Percentiles rank a stretch among this genome's conserved stretches.
phyloP scores from a whole-genome alignment of 352 stramenopile genomes.

The Phytophthora pinifolia region DNA sequence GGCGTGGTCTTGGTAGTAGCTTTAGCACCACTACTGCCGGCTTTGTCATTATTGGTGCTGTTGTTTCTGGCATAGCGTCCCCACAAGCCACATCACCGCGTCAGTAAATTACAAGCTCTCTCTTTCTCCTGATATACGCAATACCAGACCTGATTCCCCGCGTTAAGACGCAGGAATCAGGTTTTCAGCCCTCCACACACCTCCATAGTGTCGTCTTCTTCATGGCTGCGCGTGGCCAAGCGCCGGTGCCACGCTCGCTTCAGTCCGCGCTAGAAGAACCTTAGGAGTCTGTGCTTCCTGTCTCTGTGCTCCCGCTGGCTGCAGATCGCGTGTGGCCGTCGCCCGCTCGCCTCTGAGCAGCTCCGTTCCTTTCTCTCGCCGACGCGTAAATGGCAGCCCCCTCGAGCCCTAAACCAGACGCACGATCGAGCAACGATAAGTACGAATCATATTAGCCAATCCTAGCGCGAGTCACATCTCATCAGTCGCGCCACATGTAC shows the following conservation, averaged over 20 bases:
- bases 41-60: conserved; percentile 6
- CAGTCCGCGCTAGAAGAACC: conserved; percentile 5
- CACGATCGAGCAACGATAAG: conserved; percentile 9
- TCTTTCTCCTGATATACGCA: background rate
- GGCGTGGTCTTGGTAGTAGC: background rate
- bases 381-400: conserved; percentile 12
- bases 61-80: conserved; percentile 9
- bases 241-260: background rate
- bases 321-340: conserved; percentile 18
- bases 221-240: conserved; percentile 15
- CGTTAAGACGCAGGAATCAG: conserved; percentile 18
- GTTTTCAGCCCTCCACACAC: conserved; percentile 9
- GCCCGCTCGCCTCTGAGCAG: conserved; percentile 12
- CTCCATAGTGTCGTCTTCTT: conserved; percentile 40
- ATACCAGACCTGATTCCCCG: background rate
- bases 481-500: no score
- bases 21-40: no score
- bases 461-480: conserved; percentile 6
- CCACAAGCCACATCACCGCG: conserved; percentile 2
- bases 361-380: conserved; percentile 26
- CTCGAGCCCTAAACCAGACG: background rate
- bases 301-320: conserved; percentile 2
- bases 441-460: conserved; percentile 30
- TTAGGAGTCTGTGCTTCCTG: background rate
- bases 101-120: background rate